Evolutionary conservation across 1,284 basidiomycete genomes (phyloP).

Genomic region (Trichosporon inkin): DNA sequence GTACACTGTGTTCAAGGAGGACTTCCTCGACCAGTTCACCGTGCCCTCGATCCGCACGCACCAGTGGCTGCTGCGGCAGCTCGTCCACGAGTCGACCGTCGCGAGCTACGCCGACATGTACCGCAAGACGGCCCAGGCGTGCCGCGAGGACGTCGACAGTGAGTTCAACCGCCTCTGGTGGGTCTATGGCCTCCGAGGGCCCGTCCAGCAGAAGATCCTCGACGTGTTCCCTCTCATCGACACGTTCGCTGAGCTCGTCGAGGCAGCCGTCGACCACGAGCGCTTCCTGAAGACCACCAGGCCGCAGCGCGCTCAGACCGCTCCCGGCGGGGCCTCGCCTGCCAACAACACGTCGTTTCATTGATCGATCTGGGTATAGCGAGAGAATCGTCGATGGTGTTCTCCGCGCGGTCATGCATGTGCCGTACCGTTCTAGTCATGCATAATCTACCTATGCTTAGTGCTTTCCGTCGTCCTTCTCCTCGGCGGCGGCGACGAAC

Average conservation of each 20-base stretch:
- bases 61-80: background rate
- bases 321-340: background rate
- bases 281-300: background rate
- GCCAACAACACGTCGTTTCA: background rate
- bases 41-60: background rate
- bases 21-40: background rate
- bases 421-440: constrained; percentile 11
- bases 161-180: constrained; percentile 3
- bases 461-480: constrained; percentile 31
- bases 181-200: background rate
- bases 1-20: constrained; percentile 3
- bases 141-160: background rate
- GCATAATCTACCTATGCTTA: constrained; percentile 18
- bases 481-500: constrained; percentile 48
- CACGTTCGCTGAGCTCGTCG: background rate
- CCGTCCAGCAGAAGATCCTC: background rate
- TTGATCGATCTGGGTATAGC: background rate
- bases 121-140: background rate
- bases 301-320: background rate
- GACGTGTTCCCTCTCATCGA: background rate
- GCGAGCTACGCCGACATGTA: background rate
- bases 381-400: background rate
- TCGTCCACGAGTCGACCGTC: background rate
- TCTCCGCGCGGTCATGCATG: background rate
- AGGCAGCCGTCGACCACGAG: background rate